These are phyloP conservation scores for Lentithecium fluviatile DNA, from an alignment of 495 filamentous ascomycete species.

Conservation along the genomic window DNA sequence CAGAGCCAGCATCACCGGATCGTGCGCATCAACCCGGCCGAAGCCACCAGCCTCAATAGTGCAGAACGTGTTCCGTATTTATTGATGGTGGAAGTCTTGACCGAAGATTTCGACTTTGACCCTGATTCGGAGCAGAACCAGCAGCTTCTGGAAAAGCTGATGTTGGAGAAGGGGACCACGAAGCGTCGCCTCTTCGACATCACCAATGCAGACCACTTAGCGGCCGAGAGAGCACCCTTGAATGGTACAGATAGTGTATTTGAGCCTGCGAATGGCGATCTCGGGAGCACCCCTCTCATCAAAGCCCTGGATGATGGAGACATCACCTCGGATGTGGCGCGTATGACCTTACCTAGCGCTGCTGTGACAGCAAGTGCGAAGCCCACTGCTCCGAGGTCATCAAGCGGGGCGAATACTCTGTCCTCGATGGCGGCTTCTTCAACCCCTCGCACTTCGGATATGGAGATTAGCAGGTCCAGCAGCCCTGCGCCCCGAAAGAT, in stretches of 20 bases:
- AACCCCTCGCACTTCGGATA: slow-evolving; percentile 60
- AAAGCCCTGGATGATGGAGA: slow-evolving; percentile 49
- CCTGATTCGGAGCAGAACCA: slow-evolving; percentile 65
- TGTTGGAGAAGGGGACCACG: slow-evolving; percentile 60
- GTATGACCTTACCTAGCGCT: slow-evolving; percentile 11
- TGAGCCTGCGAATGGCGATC: slow-evolving; percentile 68
- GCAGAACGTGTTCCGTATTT: slow-evolving; percentile 76
- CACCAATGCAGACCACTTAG: slow-evolving; percentile 50
- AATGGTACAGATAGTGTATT: slow-evolving; percentile 69
- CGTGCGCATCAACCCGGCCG: slow-evolving; percentile 72
- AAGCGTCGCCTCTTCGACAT: slow-evolving; percentile 68
- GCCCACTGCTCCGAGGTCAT: slow-evolving; percentile 48
- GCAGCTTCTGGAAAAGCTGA: slow-evolving; percentile 56
- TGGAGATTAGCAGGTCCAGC: slow-evolving; percentile 57
- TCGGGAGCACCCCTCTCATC: slow-evolving; percentile 65
- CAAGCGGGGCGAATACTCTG: slow-evolving; percentile 55
- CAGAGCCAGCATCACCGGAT: slow-evolving; percentile 71
- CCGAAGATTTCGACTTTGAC: slow-evolving; percentile 74
- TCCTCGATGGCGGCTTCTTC: slow-evolving; percentile 51
- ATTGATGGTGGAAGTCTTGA: slow-evolving; percentile 71
- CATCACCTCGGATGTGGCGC: slow-evolving; percentile 31
- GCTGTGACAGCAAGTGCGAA: slow-evolving; percentile 14
- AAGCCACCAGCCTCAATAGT: slow-evolving; percentile 75
- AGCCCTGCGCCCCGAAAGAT: slow-evolving; percentile 58
- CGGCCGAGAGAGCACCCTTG: slow-evolving; percentile 43